Evolutionary conservation across 805 yeast species (phyloP).

Genomic region (Pichia eremophila): DNA sequence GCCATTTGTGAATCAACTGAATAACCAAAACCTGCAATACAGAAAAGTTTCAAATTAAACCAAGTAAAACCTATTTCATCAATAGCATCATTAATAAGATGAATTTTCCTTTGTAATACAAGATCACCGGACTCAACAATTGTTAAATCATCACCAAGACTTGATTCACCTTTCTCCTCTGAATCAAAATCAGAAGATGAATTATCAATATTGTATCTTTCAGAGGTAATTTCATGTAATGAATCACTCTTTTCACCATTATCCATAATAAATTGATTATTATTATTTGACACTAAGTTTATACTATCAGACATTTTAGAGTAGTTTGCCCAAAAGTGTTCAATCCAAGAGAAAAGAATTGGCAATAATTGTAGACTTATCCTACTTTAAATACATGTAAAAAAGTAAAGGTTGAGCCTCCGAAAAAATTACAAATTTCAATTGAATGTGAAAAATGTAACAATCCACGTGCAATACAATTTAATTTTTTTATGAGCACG

Average conservation of each 20-base stretch:
- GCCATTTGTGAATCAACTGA: constrained; percentile 47
- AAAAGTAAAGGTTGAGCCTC: too few relatives aligned
- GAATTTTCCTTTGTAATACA: constrained; percentile 32
- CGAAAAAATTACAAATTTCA: too few relatives aligned
- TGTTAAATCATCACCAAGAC: constrained; percentile 11
- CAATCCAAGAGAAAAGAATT: too few relatives aligned
- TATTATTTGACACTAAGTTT: background rate
- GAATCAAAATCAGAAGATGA: background rate
- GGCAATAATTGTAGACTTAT: too few relatives aligned
- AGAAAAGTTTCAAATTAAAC: constrained; percentile 41
- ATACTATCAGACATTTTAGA: background rate
- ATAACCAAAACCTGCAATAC: constrained; percentile 48
- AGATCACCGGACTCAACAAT: constrained; percentile 25
- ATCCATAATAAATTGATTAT: background rate
- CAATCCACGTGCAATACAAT: too few relatives aligned
- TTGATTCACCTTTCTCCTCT: constrained; percentile 9
- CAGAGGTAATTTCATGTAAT: background rate
- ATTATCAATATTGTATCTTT: background rate
- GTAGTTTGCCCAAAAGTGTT: too few relatives aligned
- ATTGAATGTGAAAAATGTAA: too few relatives aligned
- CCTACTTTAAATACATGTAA: too few relatives aligned
- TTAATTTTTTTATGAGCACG: too few relatives aligned
- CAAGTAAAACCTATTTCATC: constrained; percentile 56
- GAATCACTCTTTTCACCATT: background rate
- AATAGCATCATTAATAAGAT: constrained; percentile 41